Conservation (phyloP, 257 asterid genomes). For the Cinchona pubescens region DNA sequence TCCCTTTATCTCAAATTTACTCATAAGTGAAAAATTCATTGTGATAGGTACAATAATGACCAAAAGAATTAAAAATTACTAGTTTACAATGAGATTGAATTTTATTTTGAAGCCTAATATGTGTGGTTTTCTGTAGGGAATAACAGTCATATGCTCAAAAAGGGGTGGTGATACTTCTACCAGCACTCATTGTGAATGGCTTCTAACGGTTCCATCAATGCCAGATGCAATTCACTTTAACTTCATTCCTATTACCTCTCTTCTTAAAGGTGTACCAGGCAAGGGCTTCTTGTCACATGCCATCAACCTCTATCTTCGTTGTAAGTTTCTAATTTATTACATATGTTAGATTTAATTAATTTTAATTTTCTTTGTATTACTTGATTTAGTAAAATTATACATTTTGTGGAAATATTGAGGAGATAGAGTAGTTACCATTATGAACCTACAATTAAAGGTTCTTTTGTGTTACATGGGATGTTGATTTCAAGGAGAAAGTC, state of each 20-base stretch:
- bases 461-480: no score
- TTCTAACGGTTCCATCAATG: conserved; percentile 60
- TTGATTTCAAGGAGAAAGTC: no score
- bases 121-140: conserved; percentile 43
- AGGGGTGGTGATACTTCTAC: conserved; percentile 70
- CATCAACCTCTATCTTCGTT: conserved; percentile 83
- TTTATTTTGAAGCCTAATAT: not conserved
- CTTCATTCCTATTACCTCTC: conserved; percentile 84
- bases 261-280: conserved; percentile 75
- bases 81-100: no score
- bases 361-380: not conserved
- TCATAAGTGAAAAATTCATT: not conserved
- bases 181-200: conserved; percentile 73
- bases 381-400: not conserved
- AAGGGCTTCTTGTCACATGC: conserved; percentile 90
- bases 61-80: not conserved
- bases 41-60: not conserved
- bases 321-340: conserved; percentile 38
- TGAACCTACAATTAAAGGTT: no score
- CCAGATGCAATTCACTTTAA: conserved; percentile 73
- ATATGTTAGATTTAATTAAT: not conserved
- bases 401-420: not conserved
- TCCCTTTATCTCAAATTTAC: not conserved
- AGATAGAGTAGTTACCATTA: no score
- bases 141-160: conserved; percentile 71